Conservation (phyloP, 768 basidiomycete species). For the Cantharellus cinnabarinus region DNA sequence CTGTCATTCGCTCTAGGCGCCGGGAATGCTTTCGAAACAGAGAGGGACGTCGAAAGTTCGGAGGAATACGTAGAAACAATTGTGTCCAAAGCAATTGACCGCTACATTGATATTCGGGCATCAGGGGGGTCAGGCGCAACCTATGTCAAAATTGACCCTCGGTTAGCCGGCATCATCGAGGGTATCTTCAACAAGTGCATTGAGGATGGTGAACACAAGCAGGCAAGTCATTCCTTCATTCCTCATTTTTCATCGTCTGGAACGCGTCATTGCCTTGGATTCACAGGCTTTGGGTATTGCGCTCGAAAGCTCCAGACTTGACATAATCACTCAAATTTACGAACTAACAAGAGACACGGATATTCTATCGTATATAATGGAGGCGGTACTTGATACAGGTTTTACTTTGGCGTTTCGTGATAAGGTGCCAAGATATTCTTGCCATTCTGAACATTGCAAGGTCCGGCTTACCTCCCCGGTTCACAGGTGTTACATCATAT, state of each 20-base stretch:
- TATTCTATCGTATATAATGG: slow-evolving; percentile 78
- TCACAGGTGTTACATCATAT: slow-evolving; percentile 22
- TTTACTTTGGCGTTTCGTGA: slow-evolving; percentile 74
- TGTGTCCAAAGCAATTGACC: slow-evolving; percentile 88
- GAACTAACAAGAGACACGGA: slow-evolving; percentile 50
- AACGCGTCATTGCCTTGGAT: not conserved
- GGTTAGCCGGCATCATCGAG: slow-evolving; percentile 70
- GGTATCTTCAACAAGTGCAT: slow-evolving; percentile 74
- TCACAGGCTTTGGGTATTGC: slow-evolving; percentile 82
- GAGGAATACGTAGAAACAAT: slow-evolving; percentile 90
- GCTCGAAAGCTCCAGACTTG: slow-evolving; percentile 73
- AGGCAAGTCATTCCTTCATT: slow-evolving; percentile 26
- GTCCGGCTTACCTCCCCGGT: not conserved
- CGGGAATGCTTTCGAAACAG: slow-evolving; percentile 64
- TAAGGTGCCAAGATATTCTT: slow-evolving; percentile 25
- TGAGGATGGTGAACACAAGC: slow-evolving; percentile 74
- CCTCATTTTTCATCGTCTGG: not conserved
- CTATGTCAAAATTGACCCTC: slow-evolving; percentile 50
- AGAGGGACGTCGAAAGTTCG: slow-evolving; percentile 37
- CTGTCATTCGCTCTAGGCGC: slow-evolving; percentile 88
- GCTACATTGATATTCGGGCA: slow-evolving; percentile 55
- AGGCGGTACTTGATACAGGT: slow-evolving; percentile 74
- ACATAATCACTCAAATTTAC: slow-evolving; percentile 66
- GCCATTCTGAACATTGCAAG: not conserved
- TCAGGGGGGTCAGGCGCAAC: slow-evolving; percentile 30